Conservation (phyloP, 208 protist genomes). For the Leishmania arabica region DNA sequence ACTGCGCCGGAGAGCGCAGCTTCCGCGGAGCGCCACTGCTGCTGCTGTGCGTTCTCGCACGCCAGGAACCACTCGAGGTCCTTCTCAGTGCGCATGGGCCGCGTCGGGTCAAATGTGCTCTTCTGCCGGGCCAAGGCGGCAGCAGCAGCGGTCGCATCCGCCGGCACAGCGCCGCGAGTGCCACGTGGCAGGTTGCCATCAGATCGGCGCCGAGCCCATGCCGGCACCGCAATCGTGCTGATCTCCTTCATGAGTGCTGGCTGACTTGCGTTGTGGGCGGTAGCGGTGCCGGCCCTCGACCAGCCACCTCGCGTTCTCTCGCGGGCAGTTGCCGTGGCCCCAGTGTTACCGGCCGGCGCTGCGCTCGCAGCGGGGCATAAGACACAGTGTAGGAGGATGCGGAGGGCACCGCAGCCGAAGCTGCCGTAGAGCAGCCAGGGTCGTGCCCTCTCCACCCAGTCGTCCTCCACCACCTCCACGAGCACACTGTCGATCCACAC, state of each 20-base stretch:
- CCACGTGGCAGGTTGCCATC: constrained; percentile 1
- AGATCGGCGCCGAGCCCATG: constrained; percentile 22
- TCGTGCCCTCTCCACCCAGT: constrained; percentile 22
- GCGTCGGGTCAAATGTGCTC: constrained; percentile 20
- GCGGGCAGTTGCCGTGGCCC: neutral
- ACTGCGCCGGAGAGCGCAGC: neutral
- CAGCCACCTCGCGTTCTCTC: neutral
- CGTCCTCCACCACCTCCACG: constrained; percentile 73
- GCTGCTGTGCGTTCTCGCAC: constrained; percentile 17
- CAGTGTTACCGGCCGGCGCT: neutral
- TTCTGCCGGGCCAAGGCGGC: constrained; percentile 1
- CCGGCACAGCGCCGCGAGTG: neutral
- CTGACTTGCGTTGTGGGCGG: neutral
- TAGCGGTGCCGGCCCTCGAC: neutral
- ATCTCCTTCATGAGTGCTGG: neutral
- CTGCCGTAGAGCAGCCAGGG: constrained; percentile 18
- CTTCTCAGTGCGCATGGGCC: constrained; percentile 42
- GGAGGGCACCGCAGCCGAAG: constrained; percentile 28
- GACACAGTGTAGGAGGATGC: constrained; percentile 14
- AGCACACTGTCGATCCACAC: constrained; percentile 78
- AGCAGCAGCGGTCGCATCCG: neutral
- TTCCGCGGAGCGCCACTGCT: constrained; percentile 4
- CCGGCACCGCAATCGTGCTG: constrained; percentile 27
- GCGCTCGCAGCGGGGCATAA: neutral
- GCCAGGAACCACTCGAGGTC: constrained; percentile 52